Conservation (phyloP, 2,329 filamentous ascomycete species). For the Verticillium nubilum region DNA sequence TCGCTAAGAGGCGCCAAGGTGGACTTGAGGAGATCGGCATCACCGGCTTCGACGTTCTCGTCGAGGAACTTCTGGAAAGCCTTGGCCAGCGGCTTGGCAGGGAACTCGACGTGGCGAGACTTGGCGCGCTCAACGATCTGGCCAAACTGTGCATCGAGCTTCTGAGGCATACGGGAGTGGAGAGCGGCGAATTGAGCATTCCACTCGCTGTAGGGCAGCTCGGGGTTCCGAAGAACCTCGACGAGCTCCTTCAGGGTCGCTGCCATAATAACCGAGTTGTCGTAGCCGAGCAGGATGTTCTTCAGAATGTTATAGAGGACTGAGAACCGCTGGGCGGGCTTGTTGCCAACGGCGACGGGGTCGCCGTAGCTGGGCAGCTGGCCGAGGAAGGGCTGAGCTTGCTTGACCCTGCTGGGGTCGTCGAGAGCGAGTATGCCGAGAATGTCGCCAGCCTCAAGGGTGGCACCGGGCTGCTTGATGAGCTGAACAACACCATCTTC, state of each 20-base stretch:
- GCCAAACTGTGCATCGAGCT: slow-evolving; percentile 75
- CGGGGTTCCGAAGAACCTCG: slow-evolving; percentile 81
- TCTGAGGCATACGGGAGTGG: slow-evolving; percentile 95
- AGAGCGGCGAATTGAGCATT: slow-evolving; percentile 91
- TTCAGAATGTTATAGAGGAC: slow-evolving; percentile 71
- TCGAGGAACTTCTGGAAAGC: slow-evolving; percentile 83
- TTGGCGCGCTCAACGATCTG: slow-evolving; percentile 83
- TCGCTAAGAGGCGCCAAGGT: slow-evolving; percentile 71
- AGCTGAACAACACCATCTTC: slow-evolving; percentile 96
- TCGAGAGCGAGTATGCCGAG: slow-evolving; percentile 95
- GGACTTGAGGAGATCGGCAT: slow-evolving; percentile 67
- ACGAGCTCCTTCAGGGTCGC: slow-evolving; percentile 80
- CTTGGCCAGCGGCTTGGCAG: slow-evolving; percentile 80
- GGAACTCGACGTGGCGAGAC: slow-evolving; percentile 78
- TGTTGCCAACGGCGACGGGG: slow-evolving; percentile 82
- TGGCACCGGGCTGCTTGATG: slow-evolving; percentile 98
- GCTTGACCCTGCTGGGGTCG: slow-evolving; percentile 93
- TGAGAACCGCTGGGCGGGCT: slow-evolving; percentile 83
- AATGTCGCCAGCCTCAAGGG: slow-evolving; percentile 94
- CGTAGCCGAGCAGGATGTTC: slow-evolving; percentile 89
- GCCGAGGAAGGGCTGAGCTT: slow-evolving; percentile 87
- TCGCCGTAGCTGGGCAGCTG: slow-evolving; percentile 83
- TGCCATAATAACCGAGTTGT: slow-evolving; percentile 96
- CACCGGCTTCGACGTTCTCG: slow-evolving; percentile 69
- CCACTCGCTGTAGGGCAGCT: slow-evolving; percentile 95